A percentile compares a stretch with the other conserved stretches of the same genome.
Evolutionary conservation across 192 early-diverging fungal genomes (phyloP).

Genomic region (Phycomyces nitens): DNA sequence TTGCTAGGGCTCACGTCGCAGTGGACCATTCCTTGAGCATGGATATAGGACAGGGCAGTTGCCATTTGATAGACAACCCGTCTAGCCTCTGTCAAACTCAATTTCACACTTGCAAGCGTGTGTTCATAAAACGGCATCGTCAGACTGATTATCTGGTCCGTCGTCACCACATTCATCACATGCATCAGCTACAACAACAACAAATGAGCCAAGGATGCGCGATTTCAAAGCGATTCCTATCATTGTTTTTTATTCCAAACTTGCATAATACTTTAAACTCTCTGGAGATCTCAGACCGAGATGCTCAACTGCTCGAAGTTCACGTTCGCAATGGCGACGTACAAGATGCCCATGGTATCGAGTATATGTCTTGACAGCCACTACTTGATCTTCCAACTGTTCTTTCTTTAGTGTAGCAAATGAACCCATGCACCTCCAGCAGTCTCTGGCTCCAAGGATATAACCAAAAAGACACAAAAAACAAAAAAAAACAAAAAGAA

Average conservation of each 20-base stretch:
- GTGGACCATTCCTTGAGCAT: constrained; percentile 10
- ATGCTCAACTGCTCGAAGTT: constrained; percentile 4
- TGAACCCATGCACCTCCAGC: constrained; percentile 7
- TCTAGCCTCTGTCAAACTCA: neutral
- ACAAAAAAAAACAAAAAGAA: neutral
- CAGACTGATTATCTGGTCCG: neutral
- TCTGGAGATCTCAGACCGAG: neutral
- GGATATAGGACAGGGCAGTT: constrained; percentile 1
- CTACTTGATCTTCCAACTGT: neutral
- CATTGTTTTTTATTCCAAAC: too few relatives aligned
- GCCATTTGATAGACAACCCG: constrained; percentile 1
- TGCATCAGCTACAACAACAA: too few relatives aligned
- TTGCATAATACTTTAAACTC: too few relatives aligned
- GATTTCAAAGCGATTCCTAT: too few relatives aligned
- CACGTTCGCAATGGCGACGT: constrained; percentile 6
- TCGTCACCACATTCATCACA: neutral
- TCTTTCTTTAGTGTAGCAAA: constrained; percentile 12
- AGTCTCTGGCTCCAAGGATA: neutral
- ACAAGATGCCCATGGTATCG: constrained; percentile 8
- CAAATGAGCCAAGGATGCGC: too few relatives aligned
- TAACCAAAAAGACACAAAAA: neutral
- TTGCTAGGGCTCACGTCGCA: constrained; percentile 17
- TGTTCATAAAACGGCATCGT: constrained; percentile 4
- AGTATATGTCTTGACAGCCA: constrained; percentile 13
- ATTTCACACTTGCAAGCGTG: neutral